A percentile compares a stretch with the other conserved stretches of the same genome.
phyloP scores from a whole-genome alignment of 2,329 filamentous ascomycete genomes.

The Colletotrichum sp. region DNA sequence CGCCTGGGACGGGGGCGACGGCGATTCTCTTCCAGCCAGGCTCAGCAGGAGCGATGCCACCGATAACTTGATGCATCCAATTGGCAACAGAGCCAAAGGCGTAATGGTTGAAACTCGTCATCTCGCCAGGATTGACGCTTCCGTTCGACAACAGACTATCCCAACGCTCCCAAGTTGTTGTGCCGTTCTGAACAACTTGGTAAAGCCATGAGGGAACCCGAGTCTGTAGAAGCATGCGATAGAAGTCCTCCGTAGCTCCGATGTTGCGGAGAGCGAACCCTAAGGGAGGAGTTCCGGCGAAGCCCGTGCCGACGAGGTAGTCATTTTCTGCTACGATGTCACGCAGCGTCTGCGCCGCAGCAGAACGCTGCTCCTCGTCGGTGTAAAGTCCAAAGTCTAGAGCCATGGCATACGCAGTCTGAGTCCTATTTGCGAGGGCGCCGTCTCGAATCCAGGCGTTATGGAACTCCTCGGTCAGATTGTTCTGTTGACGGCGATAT shows the following conservation, averaged over 20 bases:
- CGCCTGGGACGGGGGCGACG: slow-evolving; percentile 40
- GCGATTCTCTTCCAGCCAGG: slow-evolving; percentile 44
- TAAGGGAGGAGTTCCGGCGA: slow-evolving; percentile 48
- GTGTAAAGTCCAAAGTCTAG: slow-evolving; percentile 42
- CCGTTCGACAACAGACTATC: slow-evolving; percentile 50
- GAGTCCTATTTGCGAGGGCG: slow-evolving; percentile 38
- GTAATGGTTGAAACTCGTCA: slow-evolving; percentile 59
- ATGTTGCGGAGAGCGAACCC: slow-evolving; percentile 34
- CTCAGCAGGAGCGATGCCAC: slow-evolving; percentile 42
- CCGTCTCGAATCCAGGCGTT: slow-evolving; percentile 35
- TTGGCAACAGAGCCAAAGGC: slow-evolving; percentile 52
- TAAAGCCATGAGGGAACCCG: slow-evolving; percentile 53
- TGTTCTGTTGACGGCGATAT: slow-evolving; percentile 25
- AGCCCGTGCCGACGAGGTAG: slow-evolving; percentile 45
- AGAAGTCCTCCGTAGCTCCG: slow-evolving; percentile 38
- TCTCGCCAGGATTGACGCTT: slow-evolving; percentile 46
- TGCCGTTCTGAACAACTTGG: slow-evolving; percentile 49
- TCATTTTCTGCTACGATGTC: slow-evolving; percentile 36
- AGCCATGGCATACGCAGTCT: slow-evolving; percentile 43
- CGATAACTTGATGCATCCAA: slow-evolving; percentile 50
- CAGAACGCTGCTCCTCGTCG: slow-evolving; percentile 15
- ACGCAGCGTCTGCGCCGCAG: slow-evolving; percentile 32
- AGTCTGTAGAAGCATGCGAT: slow-evolving; percentile 53
- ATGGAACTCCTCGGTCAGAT: slow-evolving; percentile 32
- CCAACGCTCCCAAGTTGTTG: slow-evolving; percentile 58